phyloP scores from a whole-genome alignment of 805 yeast species.

The Candida ortonii region DNA sequence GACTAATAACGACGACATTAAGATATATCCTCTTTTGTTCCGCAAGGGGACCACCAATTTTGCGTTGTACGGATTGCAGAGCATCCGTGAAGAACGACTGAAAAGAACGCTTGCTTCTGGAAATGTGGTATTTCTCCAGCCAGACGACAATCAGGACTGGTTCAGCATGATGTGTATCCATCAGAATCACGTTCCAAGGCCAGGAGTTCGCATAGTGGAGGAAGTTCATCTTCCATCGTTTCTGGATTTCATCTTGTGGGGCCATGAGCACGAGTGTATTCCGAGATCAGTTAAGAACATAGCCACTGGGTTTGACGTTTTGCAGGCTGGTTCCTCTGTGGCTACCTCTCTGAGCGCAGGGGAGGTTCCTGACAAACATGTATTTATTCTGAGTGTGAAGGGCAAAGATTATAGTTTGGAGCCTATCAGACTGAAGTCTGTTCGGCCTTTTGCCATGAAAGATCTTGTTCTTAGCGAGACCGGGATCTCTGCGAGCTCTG shows the following conservation, averaged over 20 bases:
- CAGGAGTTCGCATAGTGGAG: conserved; percentile 79
- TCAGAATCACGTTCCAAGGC: conserved; percentile 84
- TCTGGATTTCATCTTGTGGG: conserved; percentile 87
- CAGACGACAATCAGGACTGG: conserved; percentile 59
- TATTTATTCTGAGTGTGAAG: conserved; percentile 65
- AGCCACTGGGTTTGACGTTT: conserved; percentile 64
- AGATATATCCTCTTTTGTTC: conserved; percentile 71
- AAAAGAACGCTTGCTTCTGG: conserved; percentile 80
- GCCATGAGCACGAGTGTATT: conserved; percentile 95
- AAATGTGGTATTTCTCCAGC: conserved; percentile 73
- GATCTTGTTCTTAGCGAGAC: conserved; percentile 56
- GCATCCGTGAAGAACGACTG: conserved; percentile 84
- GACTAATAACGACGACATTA: conserved; percentile 68
- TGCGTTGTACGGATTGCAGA: conserved; percentile 86
- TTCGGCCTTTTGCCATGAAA: conserved; percentile 78
- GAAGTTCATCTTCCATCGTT: conserved; percentile 80
- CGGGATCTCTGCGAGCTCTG: conserved; percentile 56
- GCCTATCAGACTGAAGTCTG: conserved; percentile 62
- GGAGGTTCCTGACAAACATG: conserved; percentile 73
- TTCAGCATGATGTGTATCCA: conserved; percentile 85
- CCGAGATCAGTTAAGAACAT: conserved; percentile 63
- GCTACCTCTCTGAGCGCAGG: conserved; percentile 89
- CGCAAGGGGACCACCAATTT: conserved; percentile 80
- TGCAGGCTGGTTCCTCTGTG: conserved; percentile 92
- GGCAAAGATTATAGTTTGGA: conserved; percentile 55